Evolutionary conservation across 371 early-diverging fungal genomes (phyloP).

Genomic region (Amoeboradix gromovi): DNA sequence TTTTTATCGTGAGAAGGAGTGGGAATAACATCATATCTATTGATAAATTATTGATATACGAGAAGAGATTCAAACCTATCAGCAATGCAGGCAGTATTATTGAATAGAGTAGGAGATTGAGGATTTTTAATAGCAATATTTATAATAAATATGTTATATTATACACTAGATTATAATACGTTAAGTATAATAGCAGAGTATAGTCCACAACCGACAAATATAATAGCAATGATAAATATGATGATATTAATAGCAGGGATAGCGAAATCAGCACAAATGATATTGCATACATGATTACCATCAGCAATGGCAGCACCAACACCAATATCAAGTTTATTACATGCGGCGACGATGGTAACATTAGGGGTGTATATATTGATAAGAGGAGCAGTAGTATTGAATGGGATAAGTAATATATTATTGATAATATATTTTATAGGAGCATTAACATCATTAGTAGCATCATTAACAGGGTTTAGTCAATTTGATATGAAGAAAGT

Average conservation of each 20-base stretch:
- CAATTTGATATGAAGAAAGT: conserved; percentile 32
- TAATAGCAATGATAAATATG: conserved; percentile 25
- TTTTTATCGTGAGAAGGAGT: conserved; percentile 23
- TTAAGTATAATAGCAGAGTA: conserved; percentile 25
- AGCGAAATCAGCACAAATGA: conserved; percentile 34
- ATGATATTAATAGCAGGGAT: conserved; percentile 30
- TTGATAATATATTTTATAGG: conserved; percentile 25
- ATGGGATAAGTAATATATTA: conserved; percentile 29
- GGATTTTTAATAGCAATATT: conserved; percentile 24
- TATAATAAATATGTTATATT: conserved; percentile 20
- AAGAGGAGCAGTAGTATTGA: conserved; percentile 27
- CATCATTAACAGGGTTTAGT: conserved; percentile 26
- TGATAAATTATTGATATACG: conserved; percentile 39
- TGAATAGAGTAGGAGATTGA: conserved; percentile 36
- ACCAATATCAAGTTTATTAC: conserved; percentile 23
- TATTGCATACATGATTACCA: conserved; percentile 24
- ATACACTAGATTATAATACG: conserved; percentile 29
- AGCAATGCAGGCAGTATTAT: conserved; percentile 29
- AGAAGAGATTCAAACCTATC: conserved; percentile 34
- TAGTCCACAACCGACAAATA: conserved; percentile 18
- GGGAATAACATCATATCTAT: conserved; percentile 28
- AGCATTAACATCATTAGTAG: conserved; percentile 29
- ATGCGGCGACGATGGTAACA: conserved; percentile 21
- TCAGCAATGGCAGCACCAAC: conserved; percentile 25
- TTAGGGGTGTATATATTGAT: conserved; percentile 35